Evolutionary conservation across 768 basidiomycete species (phyloP), one percentile per base, ranked within the genome.

Genomic region (Rickenella mellea): DNA sequence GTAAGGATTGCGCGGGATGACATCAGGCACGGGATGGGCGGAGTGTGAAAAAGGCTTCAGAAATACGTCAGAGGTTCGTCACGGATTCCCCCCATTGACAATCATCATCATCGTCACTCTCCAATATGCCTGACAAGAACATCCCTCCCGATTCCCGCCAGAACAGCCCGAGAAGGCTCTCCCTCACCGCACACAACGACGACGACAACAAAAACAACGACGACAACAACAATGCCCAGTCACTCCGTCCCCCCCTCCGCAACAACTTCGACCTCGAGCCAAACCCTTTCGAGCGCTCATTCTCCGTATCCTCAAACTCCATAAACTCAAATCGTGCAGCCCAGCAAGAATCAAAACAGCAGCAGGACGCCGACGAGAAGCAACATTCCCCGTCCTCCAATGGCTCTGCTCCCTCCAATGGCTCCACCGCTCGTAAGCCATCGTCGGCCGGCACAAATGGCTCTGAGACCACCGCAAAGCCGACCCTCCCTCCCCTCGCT

Each of bases 281-380:
- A 1, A 94, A 94, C 57, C 91, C 92, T 0, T 96, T 96, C 56
- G 94, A 99, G 57, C 87, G 91, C 63, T 92, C 88, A 41, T 98
- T 98, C 59, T 80, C 83, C 27, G 65, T 62, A 21, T 60, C 63
- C 21, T 57, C 67, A 36, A 65, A 53, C 51, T 57, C 57, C 30
- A 8, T 36, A 3, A 19, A 17, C 19, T 36, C 33, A 10, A 17
- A 19, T 22, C 19, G 24, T 17, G 33, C 60, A 29, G 49, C 67
- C 6, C 69, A 71, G 30, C 15, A 26, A 11, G 40, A 29, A 3
- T 19, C n/a, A 17, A 27, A 27, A n/a, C 26, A n/a, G 27, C 32
- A n/a, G 8, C 14, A 19, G 8, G 38, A 43, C 20, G 17, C 26
- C 15, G 19, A 22, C n/a, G 31, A 33, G 19, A 35, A 45, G 17